A percentile compares a stretch with the other conserved stretches of the same genome.
phyloP scores from a whole-genome alignment of 179 eudicot genomes.

The Beta lomatogona region DNA sequence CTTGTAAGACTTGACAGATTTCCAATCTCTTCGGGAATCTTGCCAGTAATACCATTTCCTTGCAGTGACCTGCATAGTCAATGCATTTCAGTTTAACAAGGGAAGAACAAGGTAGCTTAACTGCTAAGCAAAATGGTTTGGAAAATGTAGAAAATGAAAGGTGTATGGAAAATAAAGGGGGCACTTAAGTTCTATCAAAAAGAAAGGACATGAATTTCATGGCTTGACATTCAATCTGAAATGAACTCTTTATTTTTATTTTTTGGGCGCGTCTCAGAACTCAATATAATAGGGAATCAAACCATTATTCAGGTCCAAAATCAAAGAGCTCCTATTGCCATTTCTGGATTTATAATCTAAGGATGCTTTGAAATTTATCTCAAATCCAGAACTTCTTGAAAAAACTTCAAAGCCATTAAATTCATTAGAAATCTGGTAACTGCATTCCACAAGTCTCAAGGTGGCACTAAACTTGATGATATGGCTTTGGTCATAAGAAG shows the following conservation, averaged over 20 bases:
- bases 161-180: neutral
- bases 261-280: neutral
- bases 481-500: neutral
- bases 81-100: slow-evolving; percentile 10
- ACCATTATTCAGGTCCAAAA: neutral
- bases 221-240: neutral
- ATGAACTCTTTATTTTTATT: too few species aligned
- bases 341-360: neutral
- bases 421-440: neutral
- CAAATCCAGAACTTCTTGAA: neutral
- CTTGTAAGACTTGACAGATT: slow-evolving; percentile 74
- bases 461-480: neutral
- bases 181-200: neutral
- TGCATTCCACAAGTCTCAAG: neutral
- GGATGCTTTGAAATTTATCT: neutral
- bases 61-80: slow-evolving; percentile 57
- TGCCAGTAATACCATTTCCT: slow-evolving; percentile 78
- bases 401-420: neutral
- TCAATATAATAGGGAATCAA: neutral
- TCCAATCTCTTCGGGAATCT: slow-evolving; percentile 74
- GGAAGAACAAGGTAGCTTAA: neutral
- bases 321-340: neutral
- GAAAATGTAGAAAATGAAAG: neutral
- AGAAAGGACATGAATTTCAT: neutral
- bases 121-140: slow-evolving; percentile 1